Conservation (phyloP, 1,139 yeast species). For the Suhomyces kunorum region DNA sequence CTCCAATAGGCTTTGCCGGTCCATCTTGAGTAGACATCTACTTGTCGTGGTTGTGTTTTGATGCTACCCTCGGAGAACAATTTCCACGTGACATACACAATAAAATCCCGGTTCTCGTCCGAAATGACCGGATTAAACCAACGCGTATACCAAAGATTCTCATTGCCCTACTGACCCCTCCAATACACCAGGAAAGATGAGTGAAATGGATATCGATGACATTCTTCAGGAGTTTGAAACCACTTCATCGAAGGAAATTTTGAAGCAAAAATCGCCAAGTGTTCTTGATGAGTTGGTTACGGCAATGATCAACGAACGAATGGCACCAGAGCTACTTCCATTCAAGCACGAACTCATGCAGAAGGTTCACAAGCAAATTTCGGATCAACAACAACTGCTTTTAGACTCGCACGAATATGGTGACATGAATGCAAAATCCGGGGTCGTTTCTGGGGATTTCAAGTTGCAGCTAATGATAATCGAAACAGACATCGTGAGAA, state of each 20-base stretch:
- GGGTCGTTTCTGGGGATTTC: constrained; percentile 56
- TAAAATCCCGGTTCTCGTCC: too few relatives aligned
- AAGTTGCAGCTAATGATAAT: constrained; percentile 79
- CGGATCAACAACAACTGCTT: constrained; percentile 70
- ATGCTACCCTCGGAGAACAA: constrained; percentile 1
- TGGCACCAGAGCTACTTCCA: constrained; percentile 79
- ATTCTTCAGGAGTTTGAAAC: constrained; percentile 63
- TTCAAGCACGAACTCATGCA: constrained; percentile 64
- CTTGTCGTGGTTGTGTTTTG: constrained; percentile 2
- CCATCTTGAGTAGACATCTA: too few relatives aligned
- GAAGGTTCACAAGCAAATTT: constrained; percentile 57
- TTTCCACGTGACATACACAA: neutral
- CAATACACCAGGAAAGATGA: constrained; percentile 6
- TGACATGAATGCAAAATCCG: constrained; percentile 41
- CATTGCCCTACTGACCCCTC: neutral
- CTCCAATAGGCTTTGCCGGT: constrained; percentile 41
- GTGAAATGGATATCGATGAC: constrained; percentile 60
- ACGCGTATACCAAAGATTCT: constrained; percentile 1
- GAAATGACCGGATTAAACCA: too few relatives aligned
- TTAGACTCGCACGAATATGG: constrained; percentile 60
- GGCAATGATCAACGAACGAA: constrained; percentile 82
- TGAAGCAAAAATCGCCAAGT: constrained; percentile 2
- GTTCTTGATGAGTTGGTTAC: constrained; percentile 47
- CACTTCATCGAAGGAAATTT: constrained; percentile 16
- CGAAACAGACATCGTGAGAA: constrained; percentile 88